These are phyloP conservation scores for Globisporangium lucens DNA, from an alignment of 352 stramenopile species.

Conservation along the genomic window DNA sequence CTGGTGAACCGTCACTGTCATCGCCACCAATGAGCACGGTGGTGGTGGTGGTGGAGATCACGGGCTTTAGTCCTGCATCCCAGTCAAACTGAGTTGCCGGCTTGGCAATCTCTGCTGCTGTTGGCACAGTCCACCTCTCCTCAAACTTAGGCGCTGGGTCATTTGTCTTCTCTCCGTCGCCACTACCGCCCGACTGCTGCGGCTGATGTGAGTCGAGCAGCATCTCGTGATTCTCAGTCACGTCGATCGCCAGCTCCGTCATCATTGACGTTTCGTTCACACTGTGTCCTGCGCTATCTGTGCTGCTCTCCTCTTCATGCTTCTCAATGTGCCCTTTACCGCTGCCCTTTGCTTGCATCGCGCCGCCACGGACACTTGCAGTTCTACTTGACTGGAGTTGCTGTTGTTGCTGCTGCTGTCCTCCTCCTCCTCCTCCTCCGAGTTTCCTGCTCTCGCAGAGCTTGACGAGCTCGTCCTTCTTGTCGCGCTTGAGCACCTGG, in stretches of 20 bases:
- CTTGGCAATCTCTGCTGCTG: neutral
- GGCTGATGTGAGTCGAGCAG: neutral
- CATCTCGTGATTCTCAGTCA: neutral
- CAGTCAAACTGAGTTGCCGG: neutral
- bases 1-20: neutral
- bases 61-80: neutral
- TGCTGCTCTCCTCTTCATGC: neutral
- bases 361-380: neutral
- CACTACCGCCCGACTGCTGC: neutral
- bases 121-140: too few relatives aligned
- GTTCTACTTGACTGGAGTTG: neutral
- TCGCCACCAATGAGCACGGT: neutral
- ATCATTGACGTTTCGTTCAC: neutral
- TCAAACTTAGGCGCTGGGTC: too few relatives aligned
- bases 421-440: neutral
- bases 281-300: neutral
- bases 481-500: conserved; percentile 48
- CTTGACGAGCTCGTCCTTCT: conserved; percentile 43
- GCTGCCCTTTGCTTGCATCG: neutral
- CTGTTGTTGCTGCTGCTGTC: conserved; percentile 10
- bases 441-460: conserved; percentile 30
- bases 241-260: neutral
- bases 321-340: neutral
- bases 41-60: neutral
- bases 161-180: too few relatives aligned